Percentiles rank a stretch among this genome's conserved stretches.
These are phyloP conservation scores for Venturia asperata DNA, from an alignment of 2,329 filamentous ascomycete genomes.

Conservation along the genomic window DNA sequence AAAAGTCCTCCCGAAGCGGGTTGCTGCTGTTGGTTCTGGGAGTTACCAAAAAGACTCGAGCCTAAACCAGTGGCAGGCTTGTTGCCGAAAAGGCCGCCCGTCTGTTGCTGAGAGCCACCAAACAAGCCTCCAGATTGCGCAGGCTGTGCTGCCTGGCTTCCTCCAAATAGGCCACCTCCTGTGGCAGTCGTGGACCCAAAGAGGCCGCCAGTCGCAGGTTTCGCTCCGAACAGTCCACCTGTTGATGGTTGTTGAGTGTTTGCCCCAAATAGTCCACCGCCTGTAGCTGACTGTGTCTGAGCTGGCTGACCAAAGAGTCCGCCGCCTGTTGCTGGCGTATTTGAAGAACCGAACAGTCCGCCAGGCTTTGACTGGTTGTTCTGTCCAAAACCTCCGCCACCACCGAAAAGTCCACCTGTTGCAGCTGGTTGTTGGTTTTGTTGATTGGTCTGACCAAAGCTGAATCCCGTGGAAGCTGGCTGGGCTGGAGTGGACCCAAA, in stretches of 20 bases:
- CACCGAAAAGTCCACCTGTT: slow-evolving; percentile 30
- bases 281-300: slow-evolving; percentile 43
- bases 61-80: slow-evolving; percentile 27
- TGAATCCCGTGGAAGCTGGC: slow-evolving; percentile 35
- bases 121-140: slow-evolving; percentile 41
- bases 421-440: slow-evolving; percentile 34
- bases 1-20: slow-evolving; percentile 38
- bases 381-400: slow-evolving; percentile 46
- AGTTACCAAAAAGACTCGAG: slow-evolving; percentile 22
- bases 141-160: slow-evolving; percentile 43
- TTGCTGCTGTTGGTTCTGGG: slow-evolving; percentile 24
- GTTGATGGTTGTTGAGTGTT: slow-evolving; percentile 28
- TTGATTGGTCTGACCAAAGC: slow-evolving; percentile 32
- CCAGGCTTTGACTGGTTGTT: slow-evolving; percentile 24
- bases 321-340: slow-evolving; percentile 26
- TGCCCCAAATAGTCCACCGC: slow-evolving; percentile 39
- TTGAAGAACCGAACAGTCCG: slow-evolving; percentile 26
- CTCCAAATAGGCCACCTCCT: slow-evolving; percentile 35
- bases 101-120: slow-evolving; percentile 34
- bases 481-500: slow-evolving; percentile 20
- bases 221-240: slow-evolving; percentile 37
- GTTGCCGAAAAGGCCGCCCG: slow-evolving; percentile 36
- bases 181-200: slow-evolving; percentile 27
- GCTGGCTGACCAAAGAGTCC: slow-evolving; percentile 35
- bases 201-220: slow-evolving; percentile 27